Conservation (phyloP, 176 grass and related monocot genomes). For the Musa schizocarpa region DNA sequence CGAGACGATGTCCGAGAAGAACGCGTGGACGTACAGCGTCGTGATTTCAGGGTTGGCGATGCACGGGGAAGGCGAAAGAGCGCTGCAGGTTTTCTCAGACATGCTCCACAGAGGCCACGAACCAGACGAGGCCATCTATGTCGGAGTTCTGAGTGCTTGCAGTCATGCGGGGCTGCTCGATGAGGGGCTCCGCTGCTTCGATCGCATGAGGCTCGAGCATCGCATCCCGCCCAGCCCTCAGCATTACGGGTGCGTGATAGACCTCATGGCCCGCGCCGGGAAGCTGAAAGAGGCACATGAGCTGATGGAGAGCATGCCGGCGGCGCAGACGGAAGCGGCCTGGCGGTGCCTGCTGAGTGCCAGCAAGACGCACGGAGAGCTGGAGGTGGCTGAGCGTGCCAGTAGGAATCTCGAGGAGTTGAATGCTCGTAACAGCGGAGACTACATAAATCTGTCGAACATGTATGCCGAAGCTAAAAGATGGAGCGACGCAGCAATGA, state of each 20-base stretch:
- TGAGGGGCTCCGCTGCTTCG: constrained; percentile 65
- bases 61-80: constrained; percentile 44
- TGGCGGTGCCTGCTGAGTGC: constrained; percentile 70
- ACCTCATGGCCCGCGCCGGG: constrained; percentile 55
- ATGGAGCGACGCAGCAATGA: constrained; percentile 25
- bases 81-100: constrained; percentile 45
- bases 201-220: constrained; percentile 65
- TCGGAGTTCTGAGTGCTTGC: constrained; percentile 62
- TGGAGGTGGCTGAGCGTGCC: constrained; percentile 31
- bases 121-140: constrained; percentile 58
- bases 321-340: constrained; percentile 35
- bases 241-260: constrained; percentile 80
- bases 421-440: constrained; percentile 32
- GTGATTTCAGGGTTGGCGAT: constrained; percentile 54
- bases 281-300: constrained; percentile 40
- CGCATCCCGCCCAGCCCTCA: constrained; percentile 44
- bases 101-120: constrained; percentile 41
- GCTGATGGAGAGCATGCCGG: constrained; percentile 54
- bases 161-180: constrained; percentile 54
- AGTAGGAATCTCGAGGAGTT: constrained; percentile 30
- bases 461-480: constrained; percentile 44
- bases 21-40: constrained; percentile 47
- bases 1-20: constrained; percentile 35
- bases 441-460: constrained; percentile 63
- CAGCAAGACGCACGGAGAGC: constrained; percentile 51